Conservation (phyloP, 352 stramenopile genomes). For the Pythium aquatile region DNA sequence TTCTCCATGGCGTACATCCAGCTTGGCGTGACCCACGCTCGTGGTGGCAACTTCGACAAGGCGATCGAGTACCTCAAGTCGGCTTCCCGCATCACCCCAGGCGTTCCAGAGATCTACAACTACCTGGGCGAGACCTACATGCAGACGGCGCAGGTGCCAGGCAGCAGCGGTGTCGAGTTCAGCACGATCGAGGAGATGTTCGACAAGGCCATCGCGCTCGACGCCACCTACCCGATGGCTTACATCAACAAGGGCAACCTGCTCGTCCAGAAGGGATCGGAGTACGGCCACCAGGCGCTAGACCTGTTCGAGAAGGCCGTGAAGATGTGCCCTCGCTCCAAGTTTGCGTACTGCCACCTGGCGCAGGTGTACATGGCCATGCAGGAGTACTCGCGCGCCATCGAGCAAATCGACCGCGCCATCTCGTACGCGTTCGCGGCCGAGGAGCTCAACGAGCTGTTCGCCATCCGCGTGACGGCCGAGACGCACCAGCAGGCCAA, state of each 20-base stretch:
- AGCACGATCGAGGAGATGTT: constrained; percentile 74
- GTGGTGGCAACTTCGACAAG: constrained; percentile 68
- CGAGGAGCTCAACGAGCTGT: constrained; percentile 78
- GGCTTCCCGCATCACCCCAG: constrained; percentile 60
- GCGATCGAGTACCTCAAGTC: constrained; percentile 66
- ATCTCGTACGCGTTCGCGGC: constrained; percentile 70
- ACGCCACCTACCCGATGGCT: constrained; percentile 82
- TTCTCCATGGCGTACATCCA: constrained; percentile 86
- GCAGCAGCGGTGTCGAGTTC: constrained; percentile 42
- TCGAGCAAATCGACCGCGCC: constrained; percentile 80
- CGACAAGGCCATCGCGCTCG: constrained; percentile 74
- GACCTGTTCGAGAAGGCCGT: constrained; percentile 76
- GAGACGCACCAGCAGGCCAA: constrained; percentile 75
- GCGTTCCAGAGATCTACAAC: constrained; percentile 84
- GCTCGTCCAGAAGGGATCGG: constrained; percentile 69
- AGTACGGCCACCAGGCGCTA: constrained; percentile 69
- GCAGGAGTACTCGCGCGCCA: constrained; percentile 74
- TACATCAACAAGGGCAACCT: constrained; percentile 87
- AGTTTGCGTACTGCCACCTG: constrained; percentile 82
- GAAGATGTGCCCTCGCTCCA: constrained; percentile 73
- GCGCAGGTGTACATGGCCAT: constrained; percentile 86
- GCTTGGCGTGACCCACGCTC: constrained; percentile 70
- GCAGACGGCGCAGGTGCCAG: constrained; percentile 68
- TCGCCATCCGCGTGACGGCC: constrained; percentile 73
- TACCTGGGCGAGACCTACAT: constrained; percentile 88